Evolutionary conservation across 2,329 filamentous ascomycete genomes (phyloP), one percentile per base, ranked within the genome.

Genomic region (Penicillium psychrosexuale): DNA sequence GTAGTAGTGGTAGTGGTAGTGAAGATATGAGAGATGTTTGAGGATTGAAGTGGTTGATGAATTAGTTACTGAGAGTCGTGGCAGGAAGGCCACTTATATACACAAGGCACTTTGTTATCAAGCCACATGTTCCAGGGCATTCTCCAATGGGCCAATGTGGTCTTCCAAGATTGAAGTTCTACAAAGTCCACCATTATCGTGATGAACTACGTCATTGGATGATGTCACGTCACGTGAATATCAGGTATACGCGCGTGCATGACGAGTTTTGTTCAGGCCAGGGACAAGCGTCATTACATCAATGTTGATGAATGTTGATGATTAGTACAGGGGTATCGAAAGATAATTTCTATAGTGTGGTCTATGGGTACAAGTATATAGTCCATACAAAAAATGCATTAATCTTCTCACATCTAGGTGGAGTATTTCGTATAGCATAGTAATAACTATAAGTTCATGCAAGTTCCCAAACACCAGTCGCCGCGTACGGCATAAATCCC

Each of bases 211-310:
- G 60, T 65, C 47, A 50, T 43, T 8, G 17, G 8, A 31, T 64
- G 62, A 64, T 62, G 56, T 64, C 59, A 64, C 44, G 30, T 24
- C 62, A 63, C 55, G 59, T 64, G 62, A 17, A 19, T 15, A 28
- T 9, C 31, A 36, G 12, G 22, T 12, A 7, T 1, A 4, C 13
- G 31, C 33, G 6, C 3, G 9, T 13, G n/a, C 7, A 49, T 49
- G 47, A 49, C 47, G 27, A 28, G 31, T 15, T 15, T 33, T 33
- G 5, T 13, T 15, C 27, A 28, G 27, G 6, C 27, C 27, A 7
- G 8, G 8, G 27, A 28, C 13, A 8, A 19, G 22, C 45, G 45
- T 47, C 45, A 47, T 24, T 24, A 5, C 22, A 5, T 24, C 22
- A 24, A 19, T 19, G 19, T 19, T 19, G 19, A 19, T 19, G 19